Conservation (phyloP, 208 protist genomes). For the Acanthamoeba castellanii region DNA sequence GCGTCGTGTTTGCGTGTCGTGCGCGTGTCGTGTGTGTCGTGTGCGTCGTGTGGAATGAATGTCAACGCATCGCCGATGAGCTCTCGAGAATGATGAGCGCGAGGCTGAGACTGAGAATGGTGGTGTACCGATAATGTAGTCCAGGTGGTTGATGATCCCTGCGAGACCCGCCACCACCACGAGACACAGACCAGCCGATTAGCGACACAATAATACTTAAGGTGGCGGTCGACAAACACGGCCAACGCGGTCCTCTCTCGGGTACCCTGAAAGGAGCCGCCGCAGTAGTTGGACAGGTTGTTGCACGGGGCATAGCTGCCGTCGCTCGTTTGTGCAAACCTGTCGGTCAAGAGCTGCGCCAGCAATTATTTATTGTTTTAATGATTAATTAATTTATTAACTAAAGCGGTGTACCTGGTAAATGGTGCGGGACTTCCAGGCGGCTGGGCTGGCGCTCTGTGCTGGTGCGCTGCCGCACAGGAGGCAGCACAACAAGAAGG, state of each 20-base stretch:
- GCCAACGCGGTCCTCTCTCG: background rate
- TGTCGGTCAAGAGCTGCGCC: constrained; percentile 86
- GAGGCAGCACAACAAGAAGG: background rate
- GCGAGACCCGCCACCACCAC: background rate
- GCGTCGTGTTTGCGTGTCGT: background rate
- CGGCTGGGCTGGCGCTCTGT: constrained; percentile 11
- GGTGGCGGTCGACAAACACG: too few species aligned
- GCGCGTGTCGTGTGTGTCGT: background rate
- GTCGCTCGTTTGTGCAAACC: constrained; percentile 82
- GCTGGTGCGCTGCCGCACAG: background rate
- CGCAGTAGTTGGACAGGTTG: constrained; percentile 88
- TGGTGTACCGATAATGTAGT: too few species aligned
- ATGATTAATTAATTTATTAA: too few species aligned
- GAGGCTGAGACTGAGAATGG: too few species aligned
- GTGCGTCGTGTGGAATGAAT: too few species aligned
- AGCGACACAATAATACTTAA: too few species aligned
- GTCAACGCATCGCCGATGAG: too few species aligned
- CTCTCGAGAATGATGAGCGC: too few species aligned
- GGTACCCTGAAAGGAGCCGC: constrained; percentile 84
- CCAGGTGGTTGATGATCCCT: constrained; percentile 84
- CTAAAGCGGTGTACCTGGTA: too few species aligned
- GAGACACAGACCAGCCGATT: too few species aligned
- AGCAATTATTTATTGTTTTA: too few species aligned
- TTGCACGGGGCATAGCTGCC: constrained; percentile 70
- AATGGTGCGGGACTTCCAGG: constrained; percentile 82